Evolutionary conservation across 768 basidiomycete species (phyloP).

Genomic region (Inosperma sp.): DNA sequence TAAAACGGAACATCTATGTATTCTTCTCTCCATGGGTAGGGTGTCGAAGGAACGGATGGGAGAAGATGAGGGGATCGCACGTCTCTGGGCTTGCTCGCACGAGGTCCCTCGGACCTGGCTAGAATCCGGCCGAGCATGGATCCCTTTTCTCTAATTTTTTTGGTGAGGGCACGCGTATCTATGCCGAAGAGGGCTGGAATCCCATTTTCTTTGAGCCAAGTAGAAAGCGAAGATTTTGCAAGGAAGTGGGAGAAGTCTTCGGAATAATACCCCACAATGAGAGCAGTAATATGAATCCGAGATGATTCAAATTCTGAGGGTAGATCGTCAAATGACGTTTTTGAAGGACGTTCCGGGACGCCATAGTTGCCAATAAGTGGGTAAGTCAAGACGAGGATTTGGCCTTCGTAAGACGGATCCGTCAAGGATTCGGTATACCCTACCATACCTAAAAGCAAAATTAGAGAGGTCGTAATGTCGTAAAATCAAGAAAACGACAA

Average conservation of each 20-base stretch:
- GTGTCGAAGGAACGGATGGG: conserved; percentile 49
- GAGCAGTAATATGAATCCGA: conserved; percentile 87
- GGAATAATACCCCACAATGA: conserved; percentile 92
- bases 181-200: conserved; percentile 94
- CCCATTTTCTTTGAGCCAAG: conserved; percentile 93
- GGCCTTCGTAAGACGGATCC: conserved; percentile 97
- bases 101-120: conserved; percentile 50
- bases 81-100: conserved; percentile 34
- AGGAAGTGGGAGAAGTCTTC: conserved; percentile 94
- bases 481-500: conserved; percentile 26
- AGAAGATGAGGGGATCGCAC: conserved; percentile 24
- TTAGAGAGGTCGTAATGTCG: conserved; percentile 2
- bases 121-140: conserved; percentile 86
- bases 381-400: conserved; percentile 96
- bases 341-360: conserved; percentile 66
- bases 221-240: conserved; percentile 77
- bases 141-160: conserved; percentile 92
- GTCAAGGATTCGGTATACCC: conserved; percentile 98
- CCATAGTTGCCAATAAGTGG: conserved; percentile 98
- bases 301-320: conserved; percentile 88
- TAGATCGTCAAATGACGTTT: conserved; percentile 46
- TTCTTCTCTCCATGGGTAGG: conserved; percentile 72
- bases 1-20: conserved; percentile 78
- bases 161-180: conserved; percentile 95
- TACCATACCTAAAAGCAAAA: conserved; percentile 79